Evolutionary conservation across 257 asterid species (phyloP).

Genomic region (Primulina tabacum): DNA sequence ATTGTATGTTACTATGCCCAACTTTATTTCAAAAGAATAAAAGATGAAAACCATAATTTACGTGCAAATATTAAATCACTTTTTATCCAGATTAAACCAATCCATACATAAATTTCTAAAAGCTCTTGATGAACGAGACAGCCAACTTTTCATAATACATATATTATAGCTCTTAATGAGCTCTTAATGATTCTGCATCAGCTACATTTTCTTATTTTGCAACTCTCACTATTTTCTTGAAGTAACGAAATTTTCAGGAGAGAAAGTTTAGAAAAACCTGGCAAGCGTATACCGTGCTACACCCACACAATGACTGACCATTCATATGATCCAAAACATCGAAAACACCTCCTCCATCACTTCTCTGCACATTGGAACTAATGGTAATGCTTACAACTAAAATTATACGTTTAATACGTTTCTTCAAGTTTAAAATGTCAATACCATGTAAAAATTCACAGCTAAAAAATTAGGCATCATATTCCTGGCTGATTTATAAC

Average conservation of each 20-base stretch:
- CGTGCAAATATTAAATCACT: constrained; percentile 13
- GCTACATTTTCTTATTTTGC: background rate
- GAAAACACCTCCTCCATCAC: constrained; percentile 97
- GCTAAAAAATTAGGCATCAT: constrained; percentile 84
- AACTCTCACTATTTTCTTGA: constrained; percentile 8
- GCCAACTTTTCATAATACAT: background rate
- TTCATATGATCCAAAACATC: constrained; percentile 83
- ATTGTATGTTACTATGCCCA: background rate
- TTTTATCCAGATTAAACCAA: background rate
- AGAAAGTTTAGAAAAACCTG: constrained; percentile 53
- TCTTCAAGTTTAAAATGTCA: constrained; percentile 9
- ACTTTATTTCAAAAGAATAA: constrained; percentile 3
- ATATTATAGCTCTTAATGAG: background rate
- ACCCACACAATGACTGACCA: constrained; percentile 86
- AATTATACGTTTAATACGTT: constrained; percentile 1
- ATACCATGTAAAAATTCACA: constrained; percentile 97
- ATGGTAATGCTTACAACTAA: constrained; percentile 16
- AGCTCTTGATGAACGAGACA: constrained; percentile 2
- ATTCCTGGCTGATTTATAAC: constrained; percentile 86
- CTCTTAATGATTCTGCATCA: background rate
- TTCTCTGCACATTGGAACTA: constrained; percentile 62
- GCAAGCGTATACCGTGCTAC: constrained; percentile 69
- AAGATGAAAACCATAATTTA: background rate
- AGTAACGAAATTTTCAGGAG: background rate
- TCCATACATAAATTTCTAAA: constrained; percentile 5